Evolutionary conservation across 2,329 filamentous ascomycete genomes (phyloP).

Genomic region (Elsinoe australis): DNA sequence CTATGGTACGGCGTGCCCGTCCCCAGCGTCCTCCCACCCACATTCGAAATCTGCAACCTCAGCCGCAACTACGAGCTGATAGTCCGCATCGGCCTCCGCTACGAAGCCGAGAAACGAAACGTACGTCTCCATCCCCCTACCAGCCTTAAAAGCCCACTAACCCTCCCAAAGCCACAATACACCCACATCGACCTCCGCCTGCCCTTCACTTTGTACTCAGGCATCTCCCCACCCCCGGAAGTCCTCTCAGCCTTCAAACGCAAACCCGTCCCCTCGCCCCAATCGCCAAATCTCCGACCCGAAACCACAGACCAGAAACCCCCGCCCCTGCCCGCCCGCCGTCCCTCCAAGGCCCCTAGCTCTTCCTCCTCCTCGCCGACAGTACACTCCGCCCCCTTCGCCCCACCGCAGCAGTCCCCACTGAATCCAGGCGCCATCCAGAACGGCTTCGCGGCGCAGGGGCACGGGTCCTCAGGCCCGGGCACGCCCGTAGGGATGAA

Average conservation of each 20-base stretch:
- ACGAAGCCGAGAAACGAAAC: constrained; percentile 37
- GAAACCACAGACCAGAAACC: constrained; percentile 21
- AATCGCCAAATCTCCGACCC: constrained; percentile 21
- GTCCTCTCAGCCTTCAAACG: constrained; percentile 59
- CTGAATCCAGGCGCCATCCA: background rate
- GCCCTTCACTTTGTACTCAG: constrained; percentile 74
- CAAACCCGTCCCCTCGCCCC: constrained; percentile 22
- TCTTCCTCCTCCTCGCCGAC: background rate
- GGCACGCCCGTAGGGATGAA: background rate
- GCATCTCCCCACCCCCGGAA: constrained; percentile 70
- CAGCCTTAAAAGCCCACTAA: background rate
- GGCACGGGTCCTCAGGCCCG: no score
- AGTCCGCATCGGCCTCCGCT: constrained; percentile 67
- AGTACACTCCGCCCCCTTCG: background rate
- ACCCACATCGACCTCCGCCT: constrained; percentile 73
- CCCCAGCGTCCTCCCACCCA: constrained; percentile 79
- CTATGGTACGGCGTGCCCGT: constrained; percentile 67
- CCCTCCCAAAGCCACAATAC: constrained; percentile 48
- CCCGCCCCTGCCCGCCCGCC: constrained; percentile 13
- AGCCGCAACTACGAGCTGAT: constrained; percentile 75
- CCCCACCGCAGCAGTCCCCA: background rate
- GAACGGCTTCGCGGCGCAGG: constrained; percentile 3
- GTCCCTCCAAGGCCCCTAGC: background rate
- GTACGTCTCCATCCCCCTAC: background rate
- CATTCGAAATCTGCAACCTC: constrained; percentile 84